These are phyloP conservation scores for Pouteria glomerata DNA, from an alignment of 148 eudicot species.

Conservation along the genomic window DNA sequence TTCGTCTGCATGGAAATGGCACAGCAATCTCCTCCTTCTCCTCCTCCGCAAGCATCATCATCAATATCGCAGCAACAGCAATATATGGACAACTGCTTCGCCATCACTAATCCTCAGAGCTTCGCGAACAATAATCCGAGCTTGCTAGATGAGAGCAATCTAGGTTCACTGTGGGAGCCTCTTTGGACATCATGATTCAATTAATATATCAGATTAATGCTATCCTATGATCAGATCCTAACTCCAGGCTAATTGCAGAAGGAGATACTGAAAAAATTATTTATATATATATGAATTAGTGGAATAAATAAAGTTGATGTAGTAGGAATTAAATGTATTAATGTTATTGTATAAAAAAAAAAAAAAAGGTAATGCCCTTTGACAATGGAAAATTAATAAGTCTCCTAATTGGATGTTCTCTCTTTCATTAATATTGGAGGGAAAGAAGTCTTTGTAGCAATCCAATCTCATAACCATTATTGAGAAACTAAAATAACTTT, in stretches of 20 bases:
- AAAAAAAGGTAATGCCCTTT: no score
- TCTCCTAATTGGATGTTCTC: background rate
- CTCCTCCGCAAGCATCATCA: slow-evolving; percentile 3
- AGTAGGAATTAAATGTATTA: no score
- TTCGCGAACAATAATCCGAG: background rate
- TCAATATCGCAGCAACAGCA: background rate
- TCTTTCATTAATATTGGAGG: background rate
- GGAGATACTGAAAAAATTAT: background rate
- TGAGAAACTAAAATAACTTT: background rate
- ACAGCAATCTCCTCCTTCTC: slow-evolving; percentile 23
- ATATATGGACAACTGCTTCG: background rate
- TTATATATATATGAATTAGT: background rate
- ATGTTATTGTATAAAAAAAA: no score
- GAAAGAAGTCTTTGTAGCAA: background rate
- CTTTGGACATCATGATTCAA: slow-evolving; percentile 14
- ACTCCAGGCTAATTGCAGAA: background rate
- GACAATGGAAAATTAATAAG: background rate
- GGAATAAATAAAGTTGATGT: background rate
- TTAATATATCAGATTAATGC: background rate
- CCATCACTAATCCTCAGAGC: background rate
- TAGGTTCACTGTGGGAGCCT: slow-evolving; percentile 24
- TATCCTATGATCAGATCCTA: background rate
- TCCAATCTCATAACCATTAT: background rate
- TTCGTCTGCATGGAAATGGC: slow-evolving; percentile 29
- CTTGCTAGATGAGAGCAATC: slow-evolving; percentile 25